Conservation (phyloP, 1,139 yeast species). For the Suzukiozyma palmioleophila region DNA sequence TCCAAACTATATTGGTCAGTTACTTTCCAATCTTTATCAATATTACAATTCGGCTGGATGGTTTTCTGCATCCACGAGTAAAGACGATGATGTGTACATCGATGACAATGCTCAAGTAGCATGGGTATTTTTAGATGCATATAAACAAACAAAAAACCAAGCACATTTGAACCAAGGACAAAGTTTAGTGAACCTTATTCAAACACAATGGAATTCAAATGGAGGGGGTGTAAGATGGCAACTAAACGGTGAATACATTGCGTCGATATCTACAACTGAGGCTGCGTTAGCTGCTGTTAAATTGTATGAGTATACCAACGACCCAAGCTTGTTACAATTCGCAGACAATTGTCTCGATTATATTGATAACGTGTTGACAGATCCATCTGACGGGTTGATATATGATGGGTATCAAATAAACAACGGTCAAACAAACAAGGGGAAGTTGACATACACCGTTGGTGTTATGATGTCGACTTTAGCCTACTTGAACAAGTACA, state of each 20-base stretch:
- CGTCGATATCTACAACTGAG: constrained; percentile 33
- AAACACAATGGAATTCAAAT: constrained; percentile 14
- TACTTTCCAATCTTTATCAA: constrained; percentile 13
- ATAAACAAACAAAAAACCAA: constrained; percentile 12
- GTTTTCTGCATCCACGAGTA: constrained; percentile 29
- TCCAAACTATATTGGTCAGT: constrained; percentile 9
- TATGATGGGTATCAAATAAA: constrained; percentile 25
- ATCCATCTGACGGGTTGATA: constrained; percentile 24
- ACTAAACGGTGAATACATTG: constrained; percentile 22
- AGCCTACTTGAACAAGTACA: constrained; percentile 19
- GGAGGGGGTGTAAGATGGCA: constrained; percentile 32
- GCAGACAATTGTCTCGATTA: constrained; percentile 21
- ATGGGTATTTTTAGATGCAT: constrained; percentile 30
- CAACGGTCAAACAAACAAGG: constrained; percentile 20
- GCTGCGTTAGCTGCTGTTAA: constrained; percentile 32
- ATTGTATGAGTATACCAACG: constrained; percentile 17
- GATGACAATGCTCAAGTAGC: constrained; percentile 34
- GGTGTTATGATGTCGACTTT: constrained; percentile 32
- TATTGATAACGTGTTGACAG: constrained; percentile 25
- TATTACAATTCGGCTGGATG: constrained; percentile 22
- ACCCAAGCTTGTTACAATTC: constrained; percentile 16
- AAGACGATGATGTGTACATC: constrained; percentile 26
- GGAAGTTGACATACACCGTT: constrained; percentile 34
- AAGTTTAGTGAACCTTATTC: constrained; percentile 10
- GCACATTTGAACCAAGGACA: constrained; percentile 14